These are phyloP conservation scores for Solanum stenotomum DNA, from an alignment of 257 asterid species.

Conservation along the genomic window DNA sequence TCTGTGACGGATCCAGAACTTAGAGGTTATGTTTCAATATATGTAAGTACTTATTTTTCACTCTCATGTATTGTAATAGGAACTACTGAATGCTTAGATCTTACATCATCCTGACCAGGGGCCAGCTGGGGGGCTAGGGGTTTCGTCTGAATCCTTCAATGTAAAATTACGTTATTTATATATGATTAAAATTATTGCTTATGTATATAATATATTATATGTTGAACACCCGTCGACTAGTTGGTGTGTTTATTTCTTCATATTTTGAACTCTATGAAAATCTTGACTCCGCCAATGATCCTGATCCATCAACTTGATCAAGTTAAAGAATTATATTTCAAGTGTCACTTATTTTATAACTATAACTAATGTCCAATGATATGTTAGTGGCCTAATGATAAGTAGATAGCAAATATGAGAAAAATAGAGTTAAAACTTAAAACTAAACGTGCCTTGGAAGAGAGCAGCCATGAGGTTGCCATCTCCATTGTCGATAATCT, in stretches of 20 bases:
- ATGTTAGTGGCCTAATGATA: not conserved
- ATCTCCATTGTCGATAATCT: constrained; percentile 58
- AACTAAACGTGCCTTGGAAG: constrained; percentile 36
- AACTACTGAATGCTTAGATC: not conserved
- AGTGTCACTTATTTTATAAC: not conserved
- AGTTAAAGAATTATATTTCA: not conserved
- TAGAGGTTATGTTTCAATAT: not conserved
- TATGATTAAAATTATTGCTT: no score
- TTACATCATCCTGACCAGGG: not conserved
- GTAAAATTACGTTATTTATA: no score
- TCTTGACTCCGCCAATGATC: no score
- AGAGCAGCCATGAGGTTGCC: constrained; percentile 72
- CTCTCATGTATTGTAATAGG: not conserved
- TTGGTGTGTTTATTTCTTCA: no score
- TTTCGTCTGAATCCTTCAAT: no score
- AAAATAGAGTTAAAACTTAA: not conserved
- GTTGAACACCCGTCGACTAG: no score
- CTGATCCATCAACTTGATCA: not conserved
- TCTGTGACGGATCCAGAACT: not conserved
- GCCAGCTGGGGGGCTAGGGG: not conserved
- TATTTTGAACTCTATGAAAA: no score
- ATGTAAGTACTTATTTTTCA: not conserved
- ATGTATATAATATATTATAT: no score
- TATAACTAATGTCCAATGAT: not conserved
- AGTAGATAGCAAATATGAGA: not conserved